Percentiles rank a stretch among this genome's conserved stretches.
Evolutionary conservation across 1,284 basidiomycete species (phyloP).

Genomic region (Cerrena zonata): DNA sequence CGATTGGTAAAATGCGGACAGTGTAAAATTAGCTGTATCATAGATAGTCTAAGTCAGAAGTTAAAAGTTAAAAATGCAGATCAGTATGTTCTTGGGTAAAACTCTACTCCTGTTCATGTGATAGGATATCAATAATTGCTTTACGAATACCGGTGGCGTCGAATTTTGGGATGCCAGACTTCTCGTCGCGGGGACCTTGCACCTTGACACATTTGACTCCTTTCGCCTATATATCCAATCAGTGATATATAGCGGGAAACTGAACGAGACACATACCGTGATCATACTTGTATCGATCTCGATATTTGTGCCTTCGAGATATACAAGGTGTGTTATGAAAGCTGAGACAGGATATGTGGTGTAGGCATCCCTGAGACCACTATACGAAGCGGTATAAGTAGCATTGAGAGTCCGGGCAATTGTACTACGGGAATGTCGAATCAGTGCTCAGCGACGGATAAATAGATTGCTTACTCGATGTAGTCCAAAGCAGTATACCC

Average conservation of each 20-base stretch:
- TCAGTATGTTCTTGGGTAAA: no score
- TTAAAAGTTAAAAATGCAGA: no score
- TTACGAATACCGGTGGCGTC: conserved; percentile 44
- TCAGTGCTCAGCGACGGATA: not conserved
- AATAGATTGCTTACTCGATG: conserved; percentile 46
- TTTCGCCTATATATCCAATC: conserved; percentile 46
- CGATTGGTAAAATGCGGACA: conserved; percentile 42
- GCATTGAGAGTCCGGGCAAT: conserved; percentile 70
- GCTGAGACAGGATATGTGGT: conserved; percentile 65
- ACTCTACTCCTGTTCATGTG: no score
- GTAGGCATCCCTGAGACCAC: conserved; percentile 47
- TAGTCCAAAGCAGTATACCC: conserved; percentile 84
- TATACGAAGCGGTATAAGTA: conserved; percentile 47
- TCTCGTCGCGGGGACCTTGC: conserved; percentile 17
- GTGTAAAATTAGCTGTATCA: not conserved
- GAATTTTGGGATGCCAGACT: conserved; percentile 37
- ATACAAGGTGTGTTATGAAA: conserved; percentile 81
- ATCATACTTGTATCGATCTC: conserved; percentile 56
- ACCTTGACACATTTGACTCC: conserved; percentile 59
- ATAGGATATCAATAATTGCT: conserved; percentile 46
- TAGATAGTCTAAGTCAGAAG: no score
- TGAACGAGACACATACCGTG: conserved; percentile 36
- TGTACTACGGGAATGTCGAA: conserved; percentile 38
- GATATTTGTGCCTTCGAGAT: conserved; percentile 60
- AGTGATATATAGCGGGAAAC: conserved; percentile 8